Conservation (phyloP, 2,329 filamentous ascomycete genomes). For the Colletotrichum sp. region DNA sequence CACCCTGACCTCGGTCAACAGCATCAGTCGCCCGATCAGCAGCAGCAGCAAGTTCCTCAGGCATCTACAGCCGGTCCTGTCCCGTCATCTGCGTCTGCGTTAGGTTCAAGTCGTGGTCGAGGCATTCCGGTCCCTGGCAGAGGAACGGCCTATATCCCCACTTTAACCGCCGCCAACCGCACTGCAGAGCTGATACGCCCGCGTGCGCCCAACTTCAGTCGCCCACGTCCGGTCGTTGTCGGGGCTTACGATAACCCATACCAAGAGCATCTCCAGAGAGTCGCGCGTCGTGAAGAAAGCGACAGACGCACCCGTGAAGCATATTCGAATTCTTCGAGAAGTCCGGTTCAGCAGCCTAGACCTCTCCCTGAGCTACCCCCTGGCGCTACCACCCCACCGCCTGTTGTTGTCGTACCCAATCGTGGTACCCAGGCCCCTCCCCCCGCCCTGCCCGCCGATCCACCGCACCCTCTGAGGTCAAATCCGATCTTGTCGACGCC, state of each 20-base stretch:
- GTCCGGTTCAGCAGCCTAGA: neutral
- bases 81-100: neutral
- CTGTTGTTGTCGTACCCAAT: neutral
- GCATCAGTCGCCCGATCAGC: neutral
- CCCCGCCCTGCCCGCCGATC: slow-evolving; percentile 9
- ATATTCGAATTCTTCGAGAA: neutral
- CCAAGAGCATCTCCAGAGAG: slow-evolving; percentile 8
- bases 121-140: slow-evolving; percentile 11
- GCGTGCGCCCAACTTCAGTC: neutral
- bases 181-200: slow-evolving; percentile 5
- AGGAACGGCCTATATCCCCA: slow-evolving; percentile 12
- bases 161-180: slow-evolving; percentile 2
- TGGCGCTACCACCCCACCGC: neutral
- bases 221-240: slow-evolving; percentile 7
- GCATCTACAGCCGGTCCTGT: neutral
- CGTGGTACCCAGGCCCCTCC: slow-evolving; percentile 1
- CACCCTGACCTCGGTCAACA: neutral
- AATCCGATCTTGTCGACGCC: slow-evolving; percentile 16
- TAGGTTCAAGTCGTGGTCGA: neutral
- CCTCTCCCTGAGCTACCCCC: slow-evolving; percentile 17
- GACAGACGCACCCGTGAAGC: neutral
- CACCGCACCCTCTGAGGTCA: slow-evolving; percentile 19
- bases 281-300: slow-evolving; percentile 2
- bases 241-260: slow-evolving; percentile 20
- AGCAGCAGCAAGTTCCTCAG: neutral